Evolutionary conservation across 495 filamentous ascomycete genomes (phyloP).

Genomic region (Niebla homalea): DNA sequence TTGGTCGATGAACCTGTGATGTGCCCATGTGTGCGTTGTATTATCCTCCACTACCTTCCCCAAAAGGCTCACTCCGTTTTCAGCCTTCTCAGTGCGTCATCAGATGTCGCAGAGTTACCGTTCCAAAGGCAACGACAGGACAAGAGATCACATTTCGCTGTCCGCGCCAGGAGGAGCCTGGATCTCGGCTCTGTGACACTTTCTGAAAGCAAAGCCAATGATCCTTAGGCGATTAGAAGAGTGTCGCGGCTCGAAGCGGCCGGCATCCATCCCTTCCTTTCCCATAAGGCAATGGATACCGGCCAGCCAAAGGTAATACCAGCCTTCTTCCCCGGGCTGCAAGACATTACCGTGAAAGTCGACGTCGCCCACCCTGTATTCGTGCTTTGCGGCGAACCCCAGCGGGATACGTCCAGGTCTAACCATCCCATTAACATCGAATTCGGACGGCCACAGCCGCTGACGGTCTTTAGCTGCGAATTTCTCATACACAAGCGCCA

Average conservation of each 20-base stretch:
- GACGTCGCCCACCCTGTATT: neutral
- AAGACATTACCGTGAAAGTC: neutral
- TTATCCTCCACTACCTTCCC: too few species aligned
- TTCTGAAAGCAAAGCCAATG: neutral
- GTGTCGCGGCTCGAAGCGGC: neutral
- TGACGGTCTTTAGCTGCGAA: too few species aligned
- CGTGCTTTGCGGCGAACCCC: constrained; percentile 1
- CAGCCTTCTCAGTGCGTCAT: too few species aligned
- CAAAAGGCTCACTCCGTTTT: too few species aligned
- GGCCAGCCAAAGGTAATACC: constrained; percentile 3
- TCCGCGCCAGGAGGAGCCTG: neutral
- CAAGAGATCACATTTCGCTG: too few species aligned
- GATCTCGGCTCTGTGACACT: neutral
- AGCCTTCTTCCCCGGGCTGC: neutral
- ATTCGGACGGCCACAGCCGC: neutral
- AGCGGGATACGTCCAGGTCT: constrained; percentile 1
- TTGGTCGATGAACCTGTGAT: too few species aligned
- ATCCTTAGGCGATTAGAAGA: neutral
- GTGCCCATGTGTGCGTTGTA: too few species aligned
- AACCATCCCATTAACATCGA: constrained; percentile 2
- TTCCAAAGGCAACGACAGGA: too few species aligned
- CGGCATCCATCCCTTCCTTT: constrained; percentile 7
- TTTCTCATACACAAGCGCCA: too few species aligned
- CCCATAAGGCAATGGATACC: constrained; percentile 8
- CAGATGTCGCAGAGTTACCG: too few species aligned